Percentiles rank a stretch among this genome's conserved stretches.
phyloP scores from a whole-genome alignment of 371 early-diverging fungal species.

The Fennellomyces sp. region DNA sequence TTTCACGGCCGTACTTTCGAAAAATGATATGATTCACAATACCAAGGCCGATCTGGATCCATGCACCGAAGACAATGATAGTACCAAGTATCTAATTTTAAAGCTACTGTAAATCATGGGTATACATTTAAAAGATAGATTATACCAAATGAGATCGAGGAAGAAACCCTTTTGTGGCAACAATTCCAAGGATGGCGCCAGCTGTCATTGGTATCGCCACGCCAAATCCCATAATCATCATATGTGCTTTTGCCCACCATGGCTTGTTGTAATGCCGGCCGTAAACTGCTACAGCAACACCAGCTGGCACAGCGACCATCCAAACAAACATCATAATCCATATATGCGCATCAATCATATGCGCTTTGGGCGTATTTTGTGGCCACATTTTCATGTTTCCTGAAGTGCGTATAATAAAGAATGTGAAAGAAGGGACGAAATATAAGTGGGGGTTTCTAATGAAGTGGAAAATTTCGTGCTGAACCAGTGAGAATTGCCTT shows the following conservation, averaged over 20 bases:
- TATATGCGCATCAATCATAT: constrained; percentile 24
- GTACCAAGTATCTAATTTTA: constrained; percentile 28
- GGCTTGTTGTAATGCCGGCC: constrained; percentile 28
- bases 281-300: constrained; percentile 24
- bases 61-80: constrained; percentile 23
- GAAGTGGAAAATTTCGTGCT: background rate
- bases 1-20: constrained; percentile 18
- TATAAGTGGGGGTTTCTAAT: background rate
- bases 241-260: constrained; percentile 41
- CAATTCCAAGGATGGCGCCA: constrained; percentile 23
- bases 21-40: constrained; percentile 32
- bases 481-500: background rate
- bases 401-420: too few species aligned
- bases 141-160: constrained; percentile 30
- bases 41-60: constrained; percentile 31
- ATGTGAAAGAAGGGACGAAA: background rate
- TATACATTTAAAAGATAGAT: background rate
- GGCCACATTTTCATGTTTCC: background rate
- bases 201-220: constrained; percentile 29
- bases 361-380: constrained; percentile 10
- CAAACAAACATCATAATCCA: constrained; percentile 36
- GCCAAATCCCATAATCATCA: constrained; percentile 30
- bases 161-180: constrained; percentile 18
- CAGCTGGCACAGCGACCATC: constrained; percentile 35
- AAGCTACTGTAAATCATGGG: too few species aligned